Percentiles rank a stretch among this genome's conserved stretches.
phyloP scores from a whole-genome alignment of 2,329 filamentous ascomycete species.

The Albifimbria verrucaria region DNA sequence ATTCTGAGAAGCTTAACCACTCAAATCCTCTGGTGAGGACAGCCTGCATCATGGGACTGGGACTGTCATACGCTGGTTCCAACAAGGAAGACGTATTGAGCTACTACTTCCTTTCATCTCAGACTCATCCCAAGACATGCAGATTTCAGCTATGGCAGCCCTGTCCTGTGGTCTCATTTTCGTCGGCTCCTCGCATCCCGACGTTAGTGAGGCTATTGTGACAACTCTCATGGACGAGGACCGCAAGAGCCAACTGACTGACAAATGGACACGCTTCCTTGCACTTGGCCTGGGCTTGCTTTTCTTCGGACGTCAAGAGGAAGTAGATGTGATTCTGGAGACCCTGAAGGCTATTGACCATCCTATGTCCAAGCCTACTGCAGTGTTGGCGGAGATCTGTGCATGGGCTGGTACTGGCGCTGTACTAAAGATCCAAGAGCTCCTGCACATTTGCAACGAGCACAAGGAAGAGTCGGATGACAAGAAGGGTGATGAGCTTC shows the following conservation, averaged over 20 bases:
- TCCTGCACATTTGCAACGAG: constrained; percentile 97
- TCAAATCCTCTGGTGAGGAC: constrained; percentile 76
- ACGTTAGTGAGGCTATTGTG: constrained; percentile 89
- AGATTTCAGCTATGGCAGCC: constrained; percentile 93
- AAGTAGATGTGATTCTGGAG: constrained; percentile 97
- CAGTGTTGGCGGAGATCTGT: constrained; percentile 91
- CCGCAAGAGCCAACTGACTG: constrained; percentile 82
- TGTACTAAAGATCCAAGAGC: constrained; percentile 93
- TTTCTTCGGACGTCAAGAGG: constrained; percentile 95
- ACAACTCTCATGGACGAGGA: constrained; percentile 93
- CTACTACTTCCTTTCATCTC: constrained; percentile 81
- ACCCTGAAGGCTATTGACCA: constrained; percentile 96
- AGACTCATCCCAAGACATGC: constrained; percentile 85
- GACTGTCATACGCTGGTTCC: constrained; percentile 89
- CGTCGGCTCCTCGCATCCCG: constrained; percentile 86
- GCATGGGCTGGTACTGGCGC: constrained; percentile 97
- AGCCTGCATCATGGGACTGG: constrained; percentile 92
- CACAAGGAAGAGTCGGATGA: constrained; percentile 92
- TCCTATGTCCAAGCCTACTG: constrained; percentile 94
- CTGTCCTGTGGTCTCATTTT: constrained; percentile 87
- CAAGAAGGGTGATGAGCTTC: constrained; percentile 91
- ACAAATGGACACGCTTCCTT: constrained; percentile 98
- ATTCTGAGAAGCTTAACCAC: constrained; percentile 73
- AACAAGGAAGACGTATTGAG: constrained; percentile 85
- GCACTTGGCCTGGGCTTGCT: constrained; percentile 88